Evolutionary conservation across 441 rosid species (phyloP), one percentile per base, ranked within the genome.

Genomic region (Theobroma grandiflorum): DNA sequence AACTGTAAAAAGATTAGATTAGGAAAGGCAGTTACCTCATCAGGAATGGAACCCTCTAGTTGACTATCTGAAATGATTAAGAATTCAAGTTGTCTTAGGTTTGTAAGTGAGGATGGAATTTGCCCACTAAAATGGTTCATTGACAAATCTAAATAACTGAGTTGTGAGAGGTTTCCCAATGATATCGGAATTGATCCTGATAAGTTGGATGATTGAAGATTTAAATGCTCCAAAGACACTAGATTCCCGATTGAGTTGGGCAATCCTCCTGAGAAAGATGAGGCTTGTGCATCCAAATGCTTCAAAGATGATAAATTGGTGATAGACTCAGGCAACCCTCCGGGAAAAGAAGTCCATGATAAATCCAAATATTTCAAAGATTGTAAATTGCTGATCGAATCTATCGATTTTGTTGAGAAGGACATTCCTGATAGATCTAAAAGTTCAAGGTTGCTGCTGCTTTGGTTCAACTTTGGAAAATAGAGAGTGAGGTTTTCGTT

Each of bases 371-470:
- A 7, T 55, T 53, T 26, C n/a, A n/a, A 43, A 81, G 79, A 14
- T 77, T 69, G 55, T 76, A n/a, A n/a, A n/a, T n/a, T 84, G 78
- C 78, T 82, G 61, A 22, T 83, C 81, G 14, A 40, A 74, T 6
- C 71, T 20, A 49, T 1, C 11, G 42, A 67, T 6, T 3, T 1
- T 0, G 20, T 79, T 80, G 35, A 83, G 6, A 57, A n/a, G n/a
- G n/a, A n/a, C n/a, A n/a, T n/a, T n/a, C n/a, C n/a, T n/a, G n/a
- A n/a, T n/a, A n/a, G n/a, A n/a, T n/a, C n/a, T n/a, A n/a, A n/a
- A n/a, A n/a, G n/a, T n/a, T n/a, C n/a, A n/a, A n/a, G n/a, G n/a
- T n/a, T n/a, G n/a, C n/a, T n/a, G n/a, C n/a, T n/a, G n/a, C n/a
- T n/a, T n/a, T n/a, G n/a, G n/a, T n/a, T n/a, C n/a, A n/a, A n/a